Conservation (phyloP, 2,329 filamentous ascomycete genomes). For the Botrytis galanthina region DNA sequence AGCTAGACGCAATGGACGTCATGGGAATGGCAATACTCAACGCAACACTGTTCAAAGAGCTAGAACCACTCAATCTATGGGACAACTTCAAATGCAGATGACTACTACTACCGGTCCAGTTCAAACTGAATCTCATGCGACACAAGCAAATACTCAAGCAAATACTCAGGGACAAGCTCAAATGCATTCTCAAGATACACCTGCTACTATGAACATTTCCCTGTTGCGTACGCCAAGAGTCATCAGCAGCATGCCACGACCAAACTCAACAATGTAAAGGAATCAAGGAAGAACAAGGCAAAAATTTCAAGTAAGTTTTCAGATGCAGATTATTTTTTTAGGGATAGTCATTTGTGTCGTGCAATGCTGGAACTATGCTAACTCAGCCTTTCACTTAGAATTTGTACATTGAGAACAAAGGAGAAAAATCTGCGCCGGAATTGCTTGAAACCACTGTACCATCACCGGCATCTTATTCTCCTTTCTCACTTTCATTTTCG, state of each 20-base stretch:
- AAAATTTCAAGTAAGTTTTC: conserved; percentile 10
- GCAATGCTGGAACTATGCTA: conserved; percentile 13
- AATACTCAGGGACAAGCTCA: conserved; percentile 1
- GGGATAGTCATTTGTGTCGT: conserved; percentile 6
- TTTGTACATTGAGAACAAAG: conserved; percentile 31
- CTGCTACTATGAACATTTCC: not conserved
- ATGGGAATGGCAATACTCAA: not conserved
- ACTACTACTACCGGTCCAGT: not conserved
- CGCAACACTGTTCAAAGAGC: not conserved
- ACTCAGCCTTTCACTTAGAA: conserved; percentile 21
- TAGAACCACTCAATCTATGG: not conserved
- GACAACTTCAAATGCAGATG: not conserved
- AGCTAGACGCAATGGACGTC: not conserved
- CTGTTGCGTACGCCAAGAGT: conserved; percentile 2
- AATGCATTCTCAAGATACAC: not conserved
- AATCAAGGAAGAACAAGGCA: conserved; percentile 2
- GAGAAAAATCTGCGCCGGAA: conserved; percentile 24
- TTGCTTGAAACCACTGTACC: conserved; percentile 10
- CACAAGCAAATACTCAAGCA: not conserved
- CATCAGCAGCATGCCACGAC: conserved; percentile 11
- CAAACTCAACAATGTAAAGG: conserved; percentile 16
- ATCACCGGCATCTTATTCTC: conserved; percentile 28
- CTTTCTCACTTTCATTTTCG: conserved; percentile 20
- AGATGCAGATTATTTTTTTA: not conserved
- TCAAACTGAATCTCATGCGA: not conserved